These are phyloP conservation scores for Blastocystis sp. DNA, from an alignment of 352 stramenopile species.

Conservation along the genomic window DNA sequence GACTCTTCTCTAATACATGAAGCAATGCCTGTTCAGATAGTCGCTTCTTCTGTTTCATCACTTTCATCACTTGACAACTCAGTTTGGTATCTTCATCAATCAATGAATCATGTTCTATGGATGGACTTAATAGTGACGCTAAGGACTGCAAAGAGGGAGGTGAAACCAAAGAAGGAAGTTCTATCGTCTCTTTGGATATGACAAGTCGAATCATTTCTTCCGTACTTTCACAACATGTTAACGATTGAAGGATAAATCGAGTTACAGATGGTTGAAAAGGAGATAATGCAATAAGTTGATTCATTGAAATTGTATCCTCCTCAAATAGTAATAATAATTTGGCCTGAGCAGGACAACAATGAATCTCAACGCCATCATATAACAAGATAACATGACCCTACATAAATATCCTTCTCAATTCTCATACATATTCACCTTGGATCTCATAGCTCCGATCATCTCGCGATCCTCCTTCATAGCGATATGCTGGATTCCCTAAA, in stretches of 20 bases:
- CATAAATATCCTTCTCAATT: not conserved
- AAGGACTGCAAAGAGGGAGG: not conserved
- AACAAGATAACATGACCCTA: not conserved
- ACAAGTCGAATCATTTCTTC: not conserved
- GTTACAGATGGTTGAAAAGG: not conserved
- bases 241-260: not conserved
- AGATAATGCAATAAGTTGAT: not conserved
- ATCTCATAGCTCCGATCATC: not conserved
- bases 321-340: conserved; percentile 9
- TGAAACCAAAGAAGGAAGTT: not conserved
- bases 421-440: not conserved
- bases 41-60: conserved; percentile 23
- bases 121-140: not conserved
- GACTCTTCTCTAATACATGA: not conserved
- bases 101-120: not conserved
- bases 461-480: not conserved
- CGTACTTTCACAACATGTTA: not conserved
- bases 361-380: not conserved
- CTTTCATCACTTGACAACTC: not conserved
- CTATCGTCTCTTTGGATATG: not conserved
- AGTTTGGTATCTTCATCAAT: not conserved
- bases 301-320: not conserved
- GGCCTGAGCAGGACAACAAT: conserved; percentile 24
- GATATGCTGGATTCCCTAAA: not conserved
- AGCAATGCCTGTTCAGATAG: not conserved